phyloP scores from a whole-genome alignment of 768 basidiomycete species.

The Termitomyces bulborhizus region DNA sequence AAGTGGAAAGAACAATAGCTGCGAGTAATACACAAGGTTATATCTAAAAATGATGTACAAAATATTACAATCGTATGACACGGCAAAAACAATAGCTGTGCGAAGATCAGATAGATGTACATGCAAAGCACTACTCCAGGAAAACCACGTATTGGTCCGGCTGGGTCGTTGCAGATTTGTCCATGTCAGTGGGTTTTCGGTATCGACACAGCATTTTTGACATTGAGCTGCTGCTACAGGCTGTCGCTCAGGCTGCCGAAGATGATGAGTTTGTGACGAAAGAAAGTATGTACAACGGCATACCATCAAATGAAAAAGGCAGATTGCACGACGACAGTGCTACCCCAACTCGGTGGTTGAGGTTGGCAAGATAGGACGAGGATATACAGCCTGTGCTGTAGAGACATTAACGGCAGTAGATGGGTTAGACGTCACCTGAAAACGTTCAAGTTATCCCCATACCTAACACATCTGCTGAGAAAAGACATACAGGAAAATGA shows the following conservation, averaged over 20 bases:
- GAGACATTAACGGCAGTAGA: background rate
- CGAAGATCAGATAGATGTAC: background rate
- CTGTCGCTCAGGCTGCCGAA: background rate
- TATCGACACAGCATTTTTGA: background rate
- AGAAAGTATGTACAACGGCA: background rate
- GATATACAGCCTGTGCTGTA: background rate
- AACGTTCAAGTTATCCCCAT: background rate
- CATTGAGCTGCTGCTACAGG: background rate
- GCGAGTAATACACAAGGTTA: too few relatives aligned
- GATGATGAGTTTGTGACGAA: background rate
- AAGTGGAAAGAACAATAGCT: background rate
- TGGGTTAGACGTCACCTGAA: background rate
- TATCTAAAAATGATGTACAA: background rate
- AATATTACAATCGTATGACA: background rate
- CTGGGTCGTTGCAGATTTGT: background rate
- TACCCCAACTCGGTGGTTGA: background rate
- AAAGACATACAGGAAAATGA: background rate
- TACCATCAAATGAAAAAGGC: constrained; percentile 2
- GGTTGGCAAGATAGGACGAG: background rate
- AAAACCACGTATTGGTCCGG: background rate
- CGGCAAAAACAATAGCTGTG: background rate
- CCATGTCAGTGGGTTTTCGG: background rate
- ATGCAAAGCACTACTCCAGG: background rate
- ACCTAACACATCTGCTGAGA: background rate
- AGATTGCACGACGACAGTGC: background rate